These are phyloP conservation scores for Monosporascus sp. DNA, from an alignment of 2,329 filamentous ascomycete species.

Conservation along the genomic window DNA sequence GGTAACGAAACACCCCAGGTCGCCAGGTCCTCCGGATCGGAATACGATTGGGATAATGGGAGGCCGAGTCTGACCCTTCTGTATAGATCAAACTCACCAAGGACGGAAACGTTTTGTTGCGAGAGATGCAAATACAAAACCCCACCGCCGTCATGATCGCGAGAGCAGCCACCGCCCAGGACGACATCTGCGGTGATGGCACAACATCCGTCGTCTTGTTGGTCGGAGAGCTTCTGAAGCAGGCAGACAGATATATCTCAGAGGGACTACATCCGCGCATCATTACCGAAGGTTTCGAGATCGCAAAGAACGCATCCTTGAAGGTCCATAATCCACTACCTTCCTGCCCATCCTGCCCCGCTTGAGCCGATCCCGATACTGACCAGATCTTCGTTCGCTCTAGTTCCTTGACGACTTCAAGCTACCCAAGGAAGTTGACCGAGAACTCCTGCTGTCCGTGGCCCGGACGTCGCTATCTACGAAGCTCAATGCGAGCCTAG, in stretches of 20 bases:
- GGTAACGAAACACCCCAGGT: constrained; percentile 37
- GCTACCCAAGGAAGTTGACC: constrained; percentile 79
- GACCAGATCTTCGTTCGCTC: not conserved
- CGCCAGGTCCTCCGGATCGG: not conserved
- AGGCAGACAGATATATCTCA: constrained; percentile 91
- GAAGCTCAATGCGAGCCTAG: constrained; percentile 85
- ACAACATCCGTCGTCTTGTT: constrained; percentile 94
- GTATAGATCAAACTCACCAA: constrained; percentile 94
- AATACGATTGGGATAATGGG: constrained; percentile 3
- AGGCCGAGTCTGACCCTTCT: constrained; percentile 18
- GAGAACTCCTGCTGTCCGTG: constrained; percentile 88
- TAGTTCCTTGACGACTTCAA: constrained; percentile 95
- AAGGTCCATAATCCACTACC: constrained; percentile 51
- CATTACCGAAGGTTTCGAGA: constrained; percentile 95
- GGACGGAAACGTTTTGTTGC: constrained; percentile 83
- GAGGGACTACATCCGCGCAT: constrained; percentile 96
- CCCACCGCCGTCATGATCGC: constrained; percentile 87
- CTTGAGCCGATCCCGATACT: not conserved
- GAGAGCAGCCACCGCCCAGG: constrained; percentile 87
- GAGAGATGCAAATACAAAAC: constrained; percentile 93
- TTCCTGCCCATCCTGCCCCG: constrained; percentile 8
- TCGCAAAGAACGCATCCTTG: constrained; percentile 87
- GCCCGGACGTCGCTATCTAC: constrained; percentile 92
- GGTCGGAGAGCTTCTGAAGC: constrained; percentile 95
- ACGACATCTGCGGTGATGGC: constrained; percentile 96